These are phyloP conservation scores for Lippia alba DNA, from an alignment of 305 asterid genomes.

Conservation along the genomic window DNA sequence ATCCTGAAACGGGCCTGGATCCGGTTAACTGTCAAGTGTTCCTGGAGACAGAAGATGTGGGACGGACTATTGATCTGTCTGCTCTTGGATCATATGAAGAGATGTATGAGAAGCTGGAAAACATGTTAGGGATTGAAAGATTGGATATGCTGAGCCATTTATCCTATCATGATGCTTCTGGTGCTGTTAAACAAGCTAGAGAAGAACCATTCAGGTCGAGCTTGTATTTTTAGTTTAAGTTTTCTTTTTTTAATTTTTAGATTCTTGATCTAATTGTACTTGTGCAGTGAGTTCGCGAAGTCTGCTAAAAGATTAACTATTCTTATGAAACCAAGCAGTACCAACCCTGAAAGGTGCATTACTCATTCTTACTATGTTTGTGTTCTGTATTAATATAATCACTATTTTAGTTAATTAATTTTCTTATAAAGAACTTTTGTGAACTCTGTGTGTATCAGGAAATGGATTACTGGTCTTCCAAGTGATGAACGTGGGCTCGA, in stretches of 20 bases:
- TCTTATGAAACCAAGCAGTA: slow-evolving; percentile 34
- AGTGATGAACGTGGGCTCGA: slow-evolving; percentile 54
- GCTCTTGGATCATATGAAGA: slow-evolving; percentile 64
- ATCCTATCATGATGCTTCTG: slow-evolving; percentile 52
- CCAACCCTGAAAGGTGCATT: slow-evolving; percentile 33
- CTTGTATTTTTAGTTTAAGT: neutral
- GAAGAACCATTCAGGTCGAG: slow-evolving; percentile 69
- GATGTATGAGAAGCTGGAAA: slow-evolving; percentile 48
- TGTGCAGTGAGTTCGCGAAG: slow-evolving; percentile 49
- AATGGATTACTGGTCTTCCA: slow-evolving; percentile 55
- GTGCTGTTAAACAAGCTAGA: slow-evolving; percentile 59
- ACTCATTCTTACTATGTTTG: slow-evolving; percentile 15
- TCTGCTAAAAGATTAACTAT: slow-evolving; percentile 42
- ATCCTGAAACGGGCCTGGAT: slow-evolving; percentile 45
- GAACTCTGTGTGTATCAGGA: slow-evolving; percentile 43
- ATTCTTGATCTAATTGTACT: slow-evolving; percentile 19
- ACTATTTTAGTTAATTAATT: too few species aligned
- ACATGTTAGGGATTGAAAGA: slow-evolving; percentile 59
- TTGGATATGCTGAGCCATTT: slow-evolving; percentile 51
- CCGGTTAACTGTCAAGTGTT: slow-evolving; percentile 62
- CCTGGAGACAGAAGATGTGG: slow-evolving; percentile 62
- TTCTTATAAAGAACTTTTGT: too few species aligned
- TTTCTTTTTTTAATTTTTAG: slow-evolving; percentile 26
- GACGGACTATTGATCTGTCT: slow-evolving; percentile 64
- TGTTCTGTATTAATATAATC: neutral